These are phyloP conservation scores for Sporisorium exsertum DNA, from an alignment of 1,284 basidiomycete genomes.

Conservation along the genomic window DNA sequence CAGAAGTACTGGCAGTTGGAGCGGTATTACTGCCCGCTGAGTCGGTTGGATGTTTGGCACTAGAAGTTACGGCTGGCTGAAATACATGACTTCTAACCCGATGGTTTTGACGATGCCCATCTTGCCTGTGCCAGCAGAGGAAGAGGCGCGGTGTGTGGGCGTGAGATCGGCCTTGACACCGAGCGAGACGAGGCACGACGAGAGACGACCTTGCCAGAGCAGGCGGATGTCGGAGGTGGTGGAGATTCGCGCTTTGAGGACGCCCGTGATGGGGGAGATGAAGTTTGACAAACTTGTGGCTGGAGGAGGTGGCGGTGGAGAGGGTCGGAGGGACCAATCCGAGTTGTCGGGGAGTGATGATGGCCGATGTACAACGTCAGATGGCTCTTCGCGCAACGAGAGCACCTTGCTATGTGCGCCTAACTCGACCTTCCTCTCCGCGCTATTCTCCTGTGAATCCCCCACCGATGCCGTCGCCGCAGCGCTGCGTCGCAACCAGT, in stretches of 20 bases:
- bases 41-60: conserved; percentile 27
- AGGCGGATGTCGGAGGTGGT: conserved; percentile 81
- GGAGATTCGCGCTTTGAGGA: conserved; percentile 88
- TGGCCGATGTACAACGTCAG: neutral
- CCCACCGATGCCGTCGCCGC: neutral
- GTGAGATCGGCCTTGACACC: conserved; percentile 87
- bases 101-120: conserved; percentile 76
- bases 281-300: neutral
- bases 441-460: neutral
- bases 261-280: conserved; percentile 76
- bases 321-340: neutral
- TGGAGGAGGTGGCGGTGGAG: neutral
- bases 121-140: neutral
- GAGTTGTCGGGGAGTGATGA: neutral
- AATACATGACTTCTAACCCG: conserved; percentile 91
- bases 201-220: conserved; percentile 92
- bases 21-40: conserved; percentile 50
- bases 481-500: conserved; percentile 43
- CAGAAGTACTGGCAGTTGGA: conserved; percentile 63
- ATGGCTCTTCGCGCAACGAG: neutral
- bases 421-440: neutral
- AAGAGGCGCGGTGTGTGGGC: conserved; percentile 79
- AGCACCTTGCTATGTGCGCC: neutral
- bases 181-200: conserved; percentile 86
- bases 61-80: conserved; percentile 66